Base-by-base conservation (phyloP, 2,329 filamentous ascomycete species). In the Apiospora phragmitis region DNA sequence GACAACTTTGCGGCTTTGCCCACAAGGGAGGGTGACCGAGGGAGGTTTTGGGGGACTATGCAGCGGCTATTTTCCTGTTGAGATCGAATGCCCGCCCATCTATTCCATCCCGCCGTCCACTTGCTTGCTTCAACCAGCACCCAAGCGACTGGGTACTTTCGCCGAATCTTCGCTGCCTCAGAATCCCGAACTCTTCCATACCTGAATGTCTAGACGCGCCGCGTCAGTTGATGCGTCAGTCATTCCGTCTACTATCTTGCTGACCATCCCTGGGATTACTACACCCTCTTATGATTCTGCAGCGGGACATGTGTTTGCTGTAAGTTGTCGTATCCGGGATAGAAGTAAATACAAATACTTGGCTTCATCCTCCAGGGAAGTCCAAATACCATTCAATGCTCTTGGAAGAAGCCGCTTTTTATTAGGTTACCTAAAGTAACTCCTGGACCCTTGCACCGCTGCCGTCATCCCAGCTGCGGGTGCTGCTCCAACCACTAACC, bases 261-360 rank as follows among this genome's bases (percentile, higher is more conserved):
- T 62, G 55, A 62, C 55, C 55, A 62, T 38, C 32, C 55, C 55
- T n/a, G 21, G 55, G 32, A 62, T 35, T 38, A 62, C 32, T 24
- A 62, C 55, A 62, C 29, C 29, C 29, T 62, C 55, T 62, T 38
- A 38, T n/a, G 3, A 38, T 62, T 62, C 55, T 62, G 38, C 55
- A 62, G 32, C 55, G 55, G 55, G 32, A 62, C 32, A 4, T n/a
- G 18, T 62, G 18, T 35, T 32, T 62, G 55, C 32, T 32, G 55
- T 62, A n/a, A 38, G 18, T 21, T 24, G 29, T 14, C 24, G 55
- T 21, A 35, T 62, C 55, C 11, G 32, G 21, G 5, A n/a, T 38
- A 62, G 43, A 47, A 38, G 14, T 62, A n/a, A 62, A n/a, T 62
- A 62, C 55, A 38, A 62, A 62, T 62, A 62, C 51, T 21, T 59